These are phyloP conservation scores for Pythium aquatile DNA, from an alignment of 352 stramenopile genomes.

Conservation along the genomic window DNA sequence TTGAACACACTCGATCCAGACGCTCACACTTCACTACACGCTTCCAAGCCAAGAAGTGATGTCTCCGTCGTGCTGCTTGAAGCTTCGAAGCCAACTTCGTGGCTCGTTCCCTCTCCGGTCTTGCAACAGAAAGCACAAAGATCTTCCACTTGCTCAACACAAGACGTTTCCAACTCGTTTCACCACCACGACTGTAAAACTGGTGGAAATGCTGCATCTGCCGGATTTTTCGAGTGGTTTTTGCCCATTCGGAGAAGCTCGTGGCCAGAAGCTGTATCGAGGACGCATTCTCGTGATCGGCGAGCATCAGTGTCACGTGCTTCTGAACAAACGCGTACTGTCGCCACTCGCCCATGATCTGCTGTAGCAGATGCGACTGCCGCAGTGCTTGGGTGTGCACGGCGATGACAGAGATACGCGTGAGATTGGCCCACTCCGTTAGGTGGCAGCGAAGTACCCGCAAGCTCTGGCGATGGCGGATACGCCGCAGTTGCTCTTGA, in stretches of 20 bases:
- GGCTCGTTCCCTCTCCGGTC: slow-evolving; percentile 14
- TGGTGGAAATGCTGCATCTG: slow-evolving; percentile 20
- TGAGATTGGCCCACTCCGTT: slow-evolving; percentile 54
- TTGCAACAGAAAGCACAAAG: slow-evolving; percentile 35
- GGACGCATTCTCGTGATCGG: not conserved
- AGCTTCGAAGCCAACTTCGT: not conserved
- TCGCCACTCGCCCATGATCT: slow-evolving; percentile 42
- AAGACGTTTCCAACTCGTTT: not conserved
- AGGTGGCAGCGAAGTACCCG: slow-evolving; percentile 36
- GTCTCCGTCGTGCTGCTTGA: not conserved
- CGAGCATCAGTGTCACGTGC: slow-evolving; percentile 15
- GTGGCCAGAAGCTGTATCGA: not conserved
- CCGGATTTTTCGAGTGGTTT: not conserved
- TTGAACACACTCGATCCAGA: not conserved
- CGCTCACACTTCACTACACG: not conserved
- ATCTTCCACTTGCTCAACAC: slow-evolving; percentile 42
- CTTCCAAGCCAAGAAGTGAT: slow-evolving; percentile 13
- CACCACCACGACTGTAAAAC: slow-evolving; percentile 1
- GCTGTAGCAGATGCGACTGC: slow-evolving; percentile 26
- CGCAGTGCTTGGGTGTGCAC: slow-evolving; percentile 33
- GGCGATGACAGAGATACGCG: slow-evolving; percentile 52
- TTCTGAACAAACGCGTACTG: slow-evolving; percentile 22
- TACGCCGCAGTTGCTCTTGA: slow-evolving; percentile 39
- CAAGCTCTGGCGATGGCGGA: slow-evolving; percentile 27
- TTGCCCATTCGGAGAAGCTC: slow-evolving; percentile 12